phyloP scores from a whole-genome alignment of 2,329 filamentous ascomycete genomes.

The Ceratocystis ficicola region DNA sequence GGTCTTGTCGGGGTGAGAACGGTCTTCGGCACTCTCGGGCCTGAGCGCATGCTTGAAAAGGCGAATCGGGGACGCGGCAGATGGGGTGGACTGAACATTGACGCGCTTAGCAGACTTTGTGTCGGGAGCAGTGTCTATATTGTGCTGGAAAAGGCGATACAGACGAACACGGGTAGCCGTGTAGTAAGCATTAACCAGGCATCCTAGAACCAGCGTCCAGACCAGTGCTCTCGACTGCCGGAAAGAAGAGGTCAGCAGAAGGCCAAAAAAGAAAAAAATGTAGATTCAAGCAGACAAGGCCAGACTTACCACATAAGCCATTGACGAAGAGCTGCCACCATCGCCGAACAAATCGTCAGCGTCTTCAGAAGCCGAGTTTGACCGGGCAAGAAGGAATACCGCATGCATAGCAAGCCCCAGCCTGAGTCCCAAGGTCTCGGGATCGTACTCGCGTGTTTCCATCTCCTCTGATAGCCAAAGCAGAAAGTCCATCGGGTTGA shows the following conservation, averaged over 20 bases:
- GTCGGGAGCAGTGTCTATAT: constrained; percentile 60
- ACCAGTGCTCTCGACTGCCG: constrained; percentile 41
- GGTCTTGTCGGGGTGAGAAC: constrained; percentile 68
- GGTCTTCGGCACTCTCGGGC: constrained; percentile 60
- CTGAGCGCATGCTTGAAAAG: constrained; percentile 58
- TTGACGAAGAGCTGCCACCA: constrained; percentile 50
- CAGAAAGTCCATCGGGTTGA: constrained; percentile 81
- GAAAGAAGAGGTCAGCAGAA: constrained; percentile 1
- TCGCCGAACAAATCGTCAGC: constrained; percentile 81
- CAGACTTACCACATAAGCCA: constrained; percentile 44
- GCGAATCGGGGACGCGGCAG: constrained; percentile 64
- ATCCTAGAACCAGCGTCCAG: constrained; percentile 54
- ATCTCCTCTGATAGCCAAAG: constrained; percentile 89
- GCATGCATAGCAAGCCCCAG: constrained; percentile 68
- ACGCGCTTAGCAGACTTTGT: constrained; percentile 85
- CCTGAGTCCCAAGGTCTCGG: constrained; percentile 61
- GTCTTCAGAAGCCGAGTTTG: constrained; percentile 50
- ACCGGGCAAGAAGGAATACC: constrained; percentile 67
- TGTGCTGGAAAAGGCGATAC: constrained; percentile 83
- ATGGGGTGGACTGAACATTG: constrained; percentile 71
- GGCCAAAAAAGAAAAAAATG: constrained; percentile 15
- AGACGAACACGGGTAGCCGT: constrained; percentile 69
- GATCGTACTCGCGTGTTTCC: constrained; percentile 83
- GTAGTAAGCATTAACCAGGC: constrained; percentile 65
- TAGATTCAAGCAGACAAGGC: constrained; percentile 27